Conservation (phyloP, 257 asterid species). For the Leonotis leonurus region DNA sequence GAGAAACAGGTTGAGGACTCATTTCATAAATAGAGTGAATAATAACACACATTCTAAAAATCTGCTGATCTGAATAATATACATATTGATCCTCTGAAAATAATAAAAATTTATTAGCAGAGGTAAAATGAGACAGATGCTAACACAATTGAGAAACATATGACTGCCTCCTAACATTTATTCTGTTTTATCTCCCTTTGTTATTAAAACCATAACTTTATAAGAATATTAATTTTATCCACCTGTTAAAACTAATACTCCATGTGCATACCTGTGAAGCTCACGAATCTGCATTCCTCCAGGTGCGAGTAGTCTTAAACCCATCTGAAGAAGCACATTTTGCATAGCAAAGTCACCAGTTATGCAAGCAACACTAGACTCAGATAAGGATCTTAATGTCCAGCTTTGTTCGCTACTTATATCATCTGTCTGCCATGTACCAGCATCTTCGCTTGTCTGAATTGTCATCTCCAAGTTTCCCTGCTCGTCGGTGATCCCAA, state of each 20-base stretch:
- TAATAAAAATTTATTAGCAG: too few relatives aligned
- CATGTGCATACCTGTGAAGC: conserved; percentile 61
- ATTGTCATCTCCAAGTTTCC: conserved; percentile 34
- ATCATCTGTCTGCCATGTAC: conserved; percentile 48
- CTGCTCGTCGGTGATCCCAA: conserved; percentile 29
- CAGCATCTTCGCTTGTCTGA: conserved; percentile 37
- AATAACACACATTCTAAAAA: background rate
- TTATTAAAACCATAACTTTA: background rate
- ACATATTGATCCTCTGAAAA: background rate
- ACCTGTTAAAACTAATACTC: background rate
- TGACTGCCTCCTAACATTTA: background rate
- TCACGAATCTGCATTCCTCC: conserved; percentile 99
- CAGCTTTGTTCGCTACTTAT: conserved; percentile 93
- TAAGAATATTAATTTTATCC: background rate
- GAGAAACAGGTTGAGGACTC: background rate
- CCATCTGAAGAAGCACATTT: conserved; percentile 95
- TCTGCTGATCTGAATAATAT: background rate
- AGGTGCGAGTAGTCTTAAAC: conserved; percentile 89
- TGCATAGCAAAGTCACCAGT: conserved; percentile 97
- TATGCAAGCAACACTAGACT: conserved; percentile 88
- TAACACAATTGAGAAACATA: background rate
- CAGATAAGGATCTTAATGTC: conserved; percentile 78
- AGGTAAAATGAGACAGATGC: background rate
- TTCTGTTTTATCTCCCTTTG: background rate
- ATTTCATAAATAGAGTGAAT: background rate